These are phyloP conservation scores for Cercospora berteroae DNA, from an alignment of 2,329 filamentous ascomycete species.

Conservation along the genomic window DNA sequence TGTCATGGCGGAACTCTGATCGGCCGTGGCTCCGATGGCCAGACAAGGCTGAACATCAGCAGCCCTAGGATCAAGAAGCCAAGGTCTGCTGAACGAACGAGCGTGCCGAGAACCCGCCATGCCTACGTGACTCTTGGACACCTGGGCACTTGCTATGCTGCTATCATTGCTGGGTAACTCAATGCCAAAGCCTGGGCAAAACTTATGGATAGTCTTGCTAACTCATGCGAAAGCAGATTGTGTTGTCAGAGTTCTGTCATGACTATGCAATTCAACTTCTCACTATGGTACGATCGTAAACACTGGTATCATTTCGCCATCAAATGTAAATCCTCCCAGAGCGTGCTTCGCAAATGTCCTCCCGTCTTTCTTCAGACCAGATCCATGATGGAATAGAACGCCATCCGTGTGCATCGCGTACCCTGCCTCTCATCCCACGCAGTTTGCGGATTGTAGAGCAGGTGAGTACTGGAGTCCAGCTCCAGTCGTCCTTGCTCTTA, in stretches of 20 bases:
- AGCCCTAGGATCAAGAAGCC: background rate
- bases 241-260: background rate
- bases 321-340: background rate
- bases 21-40: constrained; percentile 1
- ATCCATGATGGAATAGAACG: background rate
- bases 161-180: background rate
- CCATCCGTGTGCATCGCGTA: background rate
- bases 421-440: background rate
- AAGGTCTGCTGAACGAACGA: background rate
- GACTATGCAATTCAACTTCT: background rate
- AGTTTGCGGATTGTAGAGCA: background rate
- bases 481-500: background rate
- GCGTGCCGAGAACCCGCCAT: background rate
- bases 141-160: background rate
- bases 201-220: background rate
- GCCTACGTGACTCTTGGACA: background rate
- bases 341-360: background rate
- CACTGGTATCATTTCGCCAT: background rate
- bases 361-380: background rate
- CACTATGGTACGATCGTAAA: background rate
- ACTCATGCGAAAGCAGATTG: background rate
- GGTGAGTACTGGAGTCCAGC: background rate
- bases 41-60: background rate
- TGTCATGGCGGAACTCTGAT: background rate
- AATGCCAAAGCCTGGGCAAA: background rate